phyloP scores from a whole-genome alignment of 2,329 filamentous ascomycete species.

The Fusarium lyarnte region DNA sequence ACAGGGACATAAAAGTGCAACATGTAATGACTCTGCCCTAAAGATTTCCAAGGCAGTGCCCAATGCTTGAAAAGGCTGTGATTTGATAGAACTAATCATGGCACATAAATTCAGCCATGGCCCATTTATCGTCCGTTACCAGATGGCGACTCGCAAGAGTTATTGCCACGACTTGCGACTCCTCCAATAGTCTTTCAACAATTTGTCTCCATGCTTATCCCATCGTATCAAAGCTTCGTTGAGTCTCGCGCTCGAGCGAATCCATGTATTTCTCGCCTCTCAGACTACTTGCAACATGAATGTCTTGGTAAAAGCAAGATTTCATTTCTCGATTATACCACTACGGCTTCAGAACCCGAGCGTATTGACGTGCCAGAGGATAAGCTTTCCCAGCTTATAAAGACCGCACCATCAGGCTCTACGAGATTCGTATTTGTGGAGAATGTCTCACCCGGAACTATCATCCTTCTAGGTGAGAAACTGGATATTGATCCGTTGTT shows the following conservation, averaged over 20 bases:
- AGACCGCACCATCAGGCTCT: rapidly evolving
- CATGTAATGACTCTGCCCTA: not conserved
- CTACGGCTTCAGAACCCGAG: rapidly evolving
- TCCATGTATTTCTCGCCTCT: rapidly evolving
- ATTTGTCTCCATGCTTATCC: not conserved
- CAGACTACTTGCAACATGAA: rapidly evolving
- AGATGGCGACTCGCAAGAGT: not conserved
- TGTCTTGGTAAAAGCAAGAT: rapidly evolving
- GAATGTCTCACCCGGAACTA: rapidly evolving
- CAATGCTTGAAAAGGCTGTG: rapidly evolving
- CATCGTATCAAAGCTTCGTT: not conserved
- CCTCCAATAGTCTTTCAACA: not conserved
- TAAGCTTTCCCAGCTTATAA: rapidly evolving
- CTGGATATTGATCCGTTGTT: not conserved
- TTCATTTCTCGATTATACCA: not conserved
- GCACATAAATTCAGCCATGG: not conserved
- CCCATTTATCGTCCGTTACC: not conserved
- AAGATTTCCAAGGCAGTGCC: not conserved
- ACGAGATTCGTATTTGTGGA: not conserved
- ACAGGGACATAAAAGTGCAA: not conserved
- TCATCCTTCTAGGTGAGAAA: rapidly evolving
- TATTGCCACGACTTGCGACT: not conserved
- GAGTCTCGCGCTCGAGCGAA: not conserved
- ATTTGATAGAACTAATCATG: not conserved
- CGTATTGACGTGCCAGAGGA: rapidly evolving